Conservation (phyloP, 2,329 filamentous ascomycete species). For the Colletotrichum orbiculare region DNA sequence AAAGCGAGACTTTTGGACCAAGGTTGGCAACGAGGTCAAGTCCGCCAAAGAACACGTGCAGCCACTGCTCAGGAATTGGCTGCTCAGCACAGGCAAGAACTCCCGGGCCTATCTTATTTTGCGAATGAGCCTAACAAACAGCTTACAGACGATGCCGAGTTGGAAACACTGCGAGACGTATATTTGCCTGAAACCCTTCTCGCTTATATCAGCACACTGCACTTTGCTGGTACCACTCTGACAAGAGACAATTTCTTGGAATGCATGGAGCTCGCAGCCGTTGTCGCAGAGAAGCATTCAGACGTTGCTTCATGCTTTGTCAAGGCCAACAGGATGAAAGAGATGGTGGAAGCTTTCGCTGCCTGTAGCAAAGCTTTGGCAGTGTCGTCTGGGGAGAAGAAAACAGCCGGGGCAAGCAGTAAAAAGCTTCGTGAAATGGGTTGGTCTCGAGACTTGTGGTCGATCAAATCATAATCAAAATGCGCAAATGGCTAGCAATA, state of each 20-base stretch:
- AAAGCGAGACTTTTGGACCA: slow-evolving; percentile 63
- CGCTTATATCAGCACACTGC: slow-evolving; percentile 83
- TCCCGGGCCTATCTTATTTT: not conserved
- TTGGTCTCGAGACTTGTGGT: slow-evolving; percentile 73
- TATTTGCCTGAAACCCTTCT: slow-evolving; percentile 90
- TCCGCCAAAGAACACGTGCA: slow-evolving; percentile 66
- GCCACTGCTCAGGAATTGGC: slow-evolving; percentile 73
- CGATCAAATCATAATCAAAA: slow-evolving; percentile 55
- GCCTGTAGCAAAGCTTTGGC: slow-evolving; percentile 79
- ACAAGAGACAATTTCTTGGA: slow-evolving; percentile 82
- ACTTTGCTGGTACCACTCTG: slow-evolving; percentile 80
- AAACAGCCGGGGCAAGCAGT: slow-evolving; percentile 58
- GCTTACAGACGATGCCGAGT: slow-evolving; percentile 54
- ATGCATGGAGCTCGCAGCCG: slow-evolving; percentile 85
- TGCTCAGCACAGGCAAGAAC: slow-evolving; percentile 66
- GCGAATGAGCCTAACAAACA: slow-evolving; percentile 2
- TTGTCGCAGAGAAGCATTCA: slow-evolving; percentile 77
- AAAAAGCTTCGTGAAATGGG: slow-evolving; percentile 72
- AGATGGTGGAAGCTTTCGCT: slow-evolving; percentile 82
- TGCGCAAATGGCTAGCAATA: too few species aligned
- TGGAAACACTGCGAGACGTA: slow-evolving; percentile 73
- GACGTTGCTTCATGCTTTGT: slow-evolving; percentile 75
- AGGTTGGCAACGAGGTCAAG: slow-evolving; percentile 66
- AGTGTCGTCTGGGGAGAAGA: slow-evolving; percentile 66
- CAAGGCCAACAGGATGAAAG: slow-evolving; percentile 74